These are phyloP conservation scores for Suillus discolor DNA, from an alignment of 768 basidiomycete species.

Conservation along the genomic window DNA sequence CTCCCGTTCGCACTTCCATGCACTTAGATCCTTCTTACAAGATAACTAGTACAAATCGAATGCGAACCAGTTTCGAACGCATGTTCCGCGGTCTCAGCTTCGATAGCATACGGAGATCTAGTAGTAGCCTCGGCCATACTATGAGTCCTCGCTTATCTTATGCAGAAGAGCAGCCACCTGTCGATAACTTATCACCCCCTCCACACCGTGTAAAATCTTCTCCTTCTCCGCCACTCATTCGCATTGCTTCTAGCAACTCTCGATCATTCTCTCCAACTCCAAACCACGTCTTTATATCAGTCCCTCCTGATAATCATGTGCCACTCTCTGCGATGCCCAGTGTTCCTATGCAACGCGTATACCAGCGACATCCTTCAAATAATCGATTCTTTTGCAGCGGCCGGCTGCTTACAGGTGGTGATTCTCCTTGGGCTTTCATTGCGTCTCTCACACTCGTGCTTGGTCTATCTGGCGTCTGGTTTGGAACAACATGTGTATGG, in stretches of 20 bases:
- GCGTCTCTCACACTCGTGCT: slow-evolving; percentile 62
- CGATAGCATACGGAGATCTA: slow-evolving; percentile 46
- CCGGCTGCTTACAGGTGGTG: slow-evolving; percentile 79
- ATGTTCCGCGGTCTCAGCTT: slow-evolving; percentile 55
- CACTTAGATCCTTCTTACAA: slow-evolving; percentile 13
- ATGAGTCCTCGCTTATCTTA: slow-evolving; percentile 16
- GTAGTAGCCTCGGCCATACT: slow-evolving; percentile 17
- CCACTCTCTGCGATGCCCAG: slow-evolving; percentile 38
- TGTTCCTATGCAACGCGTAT: slow-evolving; percentile 47
- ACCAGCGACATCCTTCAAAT: slow-evolving; percentile 67
- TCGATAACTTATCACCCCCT: slow-evolving; percentile 15
- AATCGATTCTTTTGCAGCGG: slow-evolving; percentile 80
- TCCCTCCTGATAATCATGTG: slow-evolving; percentile 32
- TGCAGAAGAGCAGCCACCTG: slow-evolving; percentile 14
- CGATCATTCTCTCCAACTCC: slow-evolving; percentile 30
- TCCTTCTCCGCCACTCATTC: slow-evolving; percentile 26
- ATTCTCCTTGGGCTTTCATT: slow-evolving; percentile 82
- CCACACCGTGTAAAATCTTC: slow-evolving; percentile 18
- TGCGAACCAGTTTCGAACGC: slow-evolving; percentile 65
- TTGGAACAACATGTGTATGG: slow-evolving; percentile 86
- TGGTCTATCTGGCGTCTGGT: slow-evolving; percentile 77
- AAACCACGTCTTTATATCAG: slow-evolving; percentile 28
- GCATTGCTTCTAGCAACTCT: slow-evolving; percentile 25
- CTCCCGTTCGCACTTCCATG: slow-evolving; percentile 27
- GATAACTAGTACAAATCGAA: slow-evolving; percentile 26